Percentiles rank a stretch among this genome's conserved stretches.
Conservation (phyloP, 2,329 filamentous ascomycete genomes). For the Fonsecaea monophora region DNA sequence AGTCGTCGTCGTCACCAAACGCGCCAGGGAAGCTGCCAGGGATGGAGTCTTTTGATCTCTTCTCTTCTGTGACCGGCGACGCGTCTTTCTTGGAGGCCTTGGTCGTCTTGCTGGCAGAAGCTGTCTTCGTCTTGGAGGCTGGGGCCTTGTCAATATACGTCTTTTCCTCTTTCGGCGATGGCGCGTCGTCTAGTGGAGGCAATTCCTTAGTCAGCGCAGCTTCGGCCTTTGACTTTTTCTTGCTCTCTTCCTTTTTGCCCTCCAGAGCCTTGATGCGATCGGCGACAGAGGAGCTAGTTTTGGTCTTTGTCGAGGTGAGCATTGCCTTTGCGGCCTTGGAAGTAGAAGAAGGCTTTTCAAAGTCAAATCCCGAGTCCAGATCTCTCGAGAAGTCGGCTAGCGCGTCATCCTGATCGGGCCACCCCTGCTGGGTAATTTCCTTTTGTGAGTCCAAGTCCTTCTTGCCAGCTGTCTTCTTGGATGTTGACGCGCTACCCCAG, state of each 20-base stretch:
- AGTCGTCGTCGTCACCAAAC: conserved; percentile 56
- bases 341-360: conserved; percentile 48
- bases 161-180: conserved; percentile 50
- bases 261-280: conserved; percentile 61
- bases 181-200: conserved; percentile 49
- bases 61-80: conserved; percentile 44
- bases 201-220: conserved; percentile 48
- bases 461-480: conserved; percentile 47
- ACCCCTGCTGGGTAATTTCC: conserved; percentile 52
- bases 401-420: conserved; percentile 52
- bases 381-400: conserved; percentile 50
- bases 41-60: conserved; percentile 51
- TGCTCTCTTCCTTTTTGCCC: conserved; percentile 49
- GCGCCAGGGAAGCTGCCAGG: conserved; percentile 66
- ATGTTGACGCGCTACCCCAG: conserved; percentile 39
- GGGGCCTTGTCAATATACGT: conserved; percentile 48
- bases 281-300: conserved; percentile 55
- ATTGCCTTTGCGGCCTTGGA: conserved; percentile 53
- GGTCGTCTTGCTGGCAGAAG: conserved; percentile 38
- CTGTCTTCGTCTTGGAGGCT: conserved; percentile 45
- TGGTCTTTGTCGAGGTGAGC: conserved; percentile 46
- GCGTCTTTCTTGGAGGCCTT: conserved; percentile 36
- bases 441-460: conserved; percentile 48
- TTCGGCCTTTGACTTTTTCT: conserved; percentile 47
- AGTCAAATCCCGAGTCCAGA: conserved; percentile 48